A percentile compares a stretch with the other conserved stretches of the same genome.
Conservation (phyloP, 139 green algal genomes). For the Chlamydomonas sp. region DNA sequence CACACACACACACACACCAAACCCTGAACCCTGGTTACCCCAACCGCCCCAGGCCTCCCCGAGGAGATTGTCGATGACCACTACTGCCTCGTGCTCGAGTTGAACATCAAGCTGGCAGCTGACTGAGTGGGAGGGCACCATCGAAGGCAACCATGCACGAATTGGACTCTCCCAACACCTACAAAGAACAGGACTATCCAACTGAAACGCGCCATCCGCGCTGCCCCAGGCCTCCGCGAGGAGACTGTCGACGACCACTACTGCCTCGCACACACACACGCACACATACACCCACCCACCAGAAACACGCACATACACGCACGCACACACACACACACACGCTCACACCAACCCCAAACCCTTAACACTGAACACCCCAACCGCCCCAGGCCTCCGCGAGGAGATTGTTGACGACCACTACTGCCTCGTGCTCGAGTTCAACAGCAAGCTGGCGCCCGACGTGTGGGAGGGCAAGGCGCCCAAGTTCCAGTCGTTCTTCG, state of each 20-base stretch:
- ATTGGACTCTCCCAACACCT: too few relatives aligned
- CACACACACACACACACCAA: too few relatives aligned
- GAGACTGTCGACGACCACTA: too few relatives aligned
- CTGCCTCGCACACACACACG: too few relatives aligned
- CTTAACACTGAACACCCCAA: too few relatives aligned
- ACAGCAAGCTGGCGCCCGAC: constrained; percentile 38
- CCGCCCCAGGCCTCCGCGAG: constrained; percentile 63
- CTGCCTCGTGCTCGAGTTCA: constrained; percentile 83
- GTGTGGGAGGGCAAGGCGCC: constrained; percentile 43
- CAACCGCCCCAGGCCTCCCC: constrained; percentile 50
- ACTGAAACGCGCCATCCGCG: too few relatives aligned
- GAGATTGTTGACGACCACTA: constrained; percentile 59
- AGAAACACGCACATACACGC: too few relatives aligned
- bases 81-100: constrained; percentile 86
- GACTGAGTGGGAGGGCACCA: constrained; percentile 37
- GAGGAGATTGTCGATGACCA: constrained; percentile 61
- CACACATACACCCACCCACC: too few relatives aligned
- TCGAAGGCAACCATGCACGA: constrained; percentile 72
- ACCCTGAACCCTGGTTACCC: too few relatives aligned
- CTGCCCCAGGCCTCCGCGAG: constrained; percentile 82
- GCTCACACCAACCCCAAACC: too few relatives aligned
- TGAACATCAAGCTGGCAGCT: constrained; percentile 49
- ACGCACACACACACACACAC: too few relatives aligned
- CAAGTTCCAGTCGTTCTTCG: constrained; percentile 91
- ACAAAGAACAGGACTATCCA: too few relatives aligned